These are phyloP conservation scores for Chondrus crispus DNA, from an alignment of 23 red algal genomes.

Conservation along the genomic window DNA sequence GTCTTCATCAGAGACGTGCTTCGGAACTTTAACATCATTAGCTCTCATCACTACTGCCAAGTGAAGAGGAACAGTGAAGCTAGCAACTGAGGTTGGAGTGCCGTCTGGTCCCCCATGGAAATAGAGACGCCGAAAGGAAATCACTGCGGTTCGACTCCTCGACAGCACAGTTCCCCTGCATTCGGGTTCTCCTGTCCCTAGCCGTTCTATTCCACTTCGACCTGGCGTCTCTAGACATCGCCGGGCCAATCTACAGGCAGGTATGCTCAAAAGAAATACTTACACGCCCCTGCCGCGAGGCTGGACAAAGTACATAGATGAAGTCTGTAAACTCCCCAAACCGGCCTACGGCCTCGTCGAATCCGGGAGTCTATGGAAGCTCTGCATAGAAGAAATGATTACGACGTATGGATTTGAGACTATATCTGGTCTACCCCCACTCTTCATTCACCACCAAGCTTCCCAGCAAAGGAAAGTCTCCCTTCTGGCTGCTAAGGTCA, in stretches of 20 bases:
- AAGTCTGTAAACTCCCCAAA: constrained; percentile 22
- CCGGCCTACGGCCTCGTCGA: constrained; percentile 39
- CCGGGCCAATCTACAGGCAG: neutral
- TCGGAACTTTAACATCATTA: neutral
- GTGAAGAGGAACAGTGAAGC: neutral
- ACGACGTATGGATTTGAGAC: neutral
- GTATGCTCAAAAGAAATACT: neutral
- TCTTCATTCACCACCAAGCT: neutral
- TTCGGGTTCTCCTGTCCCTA: neutral
- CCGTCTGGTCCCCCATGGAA: neutral
- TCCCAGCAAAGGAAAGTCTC: neutral
- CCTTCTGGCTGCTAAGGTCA: constrained; percentile 16
- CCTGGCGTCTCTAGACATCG: constrained; percentile 7
- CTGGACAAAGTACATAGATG: neutral
- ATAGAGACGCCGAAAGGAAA: neutral
- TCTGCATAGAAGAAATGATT: constrained; percentile 4
- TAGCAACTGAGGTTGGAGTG: neutral
- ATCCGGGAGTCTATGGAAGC: constrained; percentile 31
- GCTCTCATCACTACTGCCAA: neutral
- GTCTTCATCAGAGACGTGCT: neutral
- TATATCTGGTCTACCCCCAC: constrained; percentile 1
- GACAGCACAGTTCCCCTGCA: neutral
- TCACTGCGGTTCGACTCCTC: constrained; percentile 4
- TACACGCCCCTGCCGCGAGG: neutral
- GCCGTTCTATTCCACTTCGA: neutral